Evolutionary conservation across 2,329 filamentous ascomycete genomes (phyloP), one percentile per base, ranked within the genome.

Genomic region (Epicoccum nigrum): DNA sequence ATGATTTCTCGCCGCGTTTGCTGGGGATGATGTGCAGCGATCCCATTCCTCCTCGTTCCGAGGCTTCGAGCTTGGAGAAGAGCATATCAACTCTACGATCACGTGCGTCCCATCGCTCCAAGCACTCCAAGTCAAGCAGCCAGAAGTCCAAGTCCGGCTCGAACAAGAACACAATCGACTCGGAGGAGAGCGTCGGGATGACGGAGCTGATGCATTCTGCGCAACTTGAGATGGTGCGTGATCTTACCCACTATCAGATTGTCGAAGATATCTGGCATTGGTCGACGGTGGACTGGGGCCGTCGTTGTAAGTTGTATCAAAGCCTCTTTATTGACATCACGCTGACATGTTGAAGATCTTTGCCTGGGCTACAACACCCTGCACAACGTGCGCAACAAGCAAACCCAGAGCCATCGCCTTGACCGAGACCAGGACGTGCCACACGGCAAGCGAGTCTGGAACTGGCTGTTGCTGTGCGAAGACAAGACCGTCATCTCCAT

Each of bases 251-350:
- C 49, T 82, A 83, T 41, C 75, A 83, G 23, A 79, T 90, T 33
- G 82, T 87, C 5, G 81, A 88, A 55, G 82, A 86, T 46, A 86
- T 89, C n/a, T 87, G 87, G 78, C 88, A 90, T 67, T 92, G 88
- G 69, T 86, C 85, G 12, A 87, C 87, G 0, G 82, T 89, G 12
- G 88, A 92, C 62, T 83, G 86, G 68, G 88, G 87, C 0, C 74
- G 79, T 13, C 80, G 78, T 67, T 89, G 87, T 85, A 74, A 62
- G 77, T 68, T 31, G 44, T 13, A 4, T 6, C 5, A 1, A 11
- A 13, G 7, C 21, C 9, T 16, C 12, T 19, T 30, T 17, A 28
- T 23, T n/a, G n/a, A n/a, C n/a, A 25, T 21, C 13, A 8, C 19
- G n/a, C 43, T 67, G 44, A 59, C 42, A 3, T 12, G 3, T 3